Base-by-base conservation (phyloP, 495 filamentous ascomycete genomes). In the Penicillium turbatum region DNA sequence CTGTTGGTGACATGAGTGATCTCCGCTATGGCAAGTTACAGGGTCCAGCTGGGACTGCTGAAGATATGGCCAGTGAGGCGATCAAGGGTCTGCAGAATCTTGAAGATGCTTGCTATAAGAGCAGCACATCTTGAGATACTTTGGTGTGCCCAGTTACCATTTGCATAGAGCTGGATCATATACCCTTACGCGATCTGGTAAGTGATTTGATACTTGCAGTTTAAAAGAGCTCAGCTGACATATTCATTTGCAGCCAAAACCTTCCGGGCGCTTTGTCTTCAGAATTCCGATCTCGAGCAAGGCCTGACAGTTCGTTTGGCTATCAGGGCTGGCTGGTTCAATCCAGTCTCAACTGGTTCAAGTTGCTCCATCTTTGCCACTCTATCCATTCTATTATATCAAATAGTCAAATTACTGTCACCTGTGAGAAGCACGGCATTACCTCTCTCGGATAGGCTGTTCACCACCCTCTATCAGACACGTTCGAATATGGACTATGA, bases 1-100 rank as follows among this genome's bases (percentile, higher is more conserved):
- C 79, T 1, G 80, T 90, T 30, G 85, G 84, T 26, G 81, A 82
- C 40, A 67, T 95, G 72, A 92, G 89, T 63, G 89, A 93, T 63
- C 77, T 95, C 26, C 85, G 88, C 39, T 93, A 92, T 61, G 89
- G 90, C 32, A 86, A 84, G 48, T 78, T 90, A 55, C 74, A 79
- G 53, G 87, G 84, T 53, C 68, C 75, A 30, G 75, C 81, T 24
- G 69, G 75, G 6, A 71, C 82, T 3, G 71, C 76, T 21, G 79
- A 81, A 15, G 81, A 88, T 50, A 72, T 89, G 38, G 71, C 85
- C 29, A 75, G 82, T 19, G 86, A 87, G 40, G 70, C 75, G 10
- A 67, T 78, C 45, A 58, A 65, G 19, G 74, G 71, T 24, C 68
- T 90, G 19, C 61, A 72, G 44, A 77, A 80, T 55, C 71, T 92